Percentiles rank a stretch among this genome's conserved stretches.
Evolutionary conservation across 179 eudicot genomes (phyloP).

Genomic region (Camellia oleifera): DNA sequence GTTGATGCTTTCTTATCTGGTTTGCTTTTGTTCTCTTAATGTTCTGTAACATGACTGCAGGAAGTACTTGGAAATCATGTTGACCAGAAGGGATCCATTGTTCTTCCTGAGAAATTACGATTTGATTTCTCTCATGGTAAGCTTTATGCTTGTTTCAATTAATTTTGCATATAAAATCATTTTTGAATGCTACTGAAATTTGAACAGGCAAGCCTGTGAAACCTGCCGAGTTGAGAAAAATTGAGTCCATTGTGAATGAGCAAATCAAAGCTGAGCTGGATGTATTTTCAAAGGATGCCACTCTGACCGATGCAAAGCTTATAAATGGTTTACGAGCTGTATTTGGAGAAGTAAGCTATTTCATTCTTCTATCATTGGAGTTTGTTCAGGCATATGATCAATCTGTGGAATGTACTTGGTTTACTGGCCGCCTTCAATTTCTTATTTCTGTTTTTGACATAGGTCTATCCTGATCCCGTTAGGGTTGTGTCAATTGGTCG

Average conservation of each 20-base stretch:
- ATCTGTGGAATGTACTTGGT: background rate
- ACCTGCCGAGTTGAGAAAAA: slow-evolving; percentile 73
- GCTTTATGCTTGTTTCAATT: background rate
- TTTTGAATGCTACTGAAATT: slow-evolving; percentile 8
- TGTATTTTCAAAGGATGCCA: slow-evolving; percentile 80
- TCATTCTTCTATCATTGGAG: background rate
- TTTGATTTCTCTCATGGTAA: slow-evolving; percentile 96
- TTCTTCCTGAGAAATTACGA: slow-evolving; percentile 95
- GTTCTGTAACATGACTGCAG: slow-evolving; percentile 36
- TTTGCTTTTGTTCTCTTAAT: background rate
- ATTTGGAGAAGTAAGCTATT: slow-evolving; percentile 81
- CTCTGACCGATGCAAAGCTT: slow-evolving; percentile 78
- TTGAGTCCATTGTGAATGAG: slow-evolving; percentile 82
- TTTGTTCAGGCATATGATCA: background rate
- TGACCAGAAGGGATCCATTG: slow-evolving; percentile 98
- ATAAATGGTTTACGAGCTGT: slow-evolving; percentile 94
- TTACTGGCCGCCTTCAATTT: background rate
- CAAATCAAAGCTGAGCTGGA: slow-evolving; percentile 85
- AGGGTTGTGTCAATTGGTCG: slow-evolving; percentile 88
- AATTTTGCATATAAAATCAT: background rate
- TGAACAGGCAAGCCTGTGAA: slow-evolving; percentile 84
- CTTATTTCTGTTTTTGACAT: slow-evolving; percentile 11
- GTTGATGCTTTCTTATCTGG: background rate
- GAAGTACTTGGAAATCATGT: slow-evolving; percentile 94
- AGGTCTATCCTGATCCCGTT: slow-evolving; percentile 99